These are phyloP conservation scores for Mrakia blollopis DNA, from an alignment of 768 basidiomycete genomes.

Conservation along the genomic window DNA sequence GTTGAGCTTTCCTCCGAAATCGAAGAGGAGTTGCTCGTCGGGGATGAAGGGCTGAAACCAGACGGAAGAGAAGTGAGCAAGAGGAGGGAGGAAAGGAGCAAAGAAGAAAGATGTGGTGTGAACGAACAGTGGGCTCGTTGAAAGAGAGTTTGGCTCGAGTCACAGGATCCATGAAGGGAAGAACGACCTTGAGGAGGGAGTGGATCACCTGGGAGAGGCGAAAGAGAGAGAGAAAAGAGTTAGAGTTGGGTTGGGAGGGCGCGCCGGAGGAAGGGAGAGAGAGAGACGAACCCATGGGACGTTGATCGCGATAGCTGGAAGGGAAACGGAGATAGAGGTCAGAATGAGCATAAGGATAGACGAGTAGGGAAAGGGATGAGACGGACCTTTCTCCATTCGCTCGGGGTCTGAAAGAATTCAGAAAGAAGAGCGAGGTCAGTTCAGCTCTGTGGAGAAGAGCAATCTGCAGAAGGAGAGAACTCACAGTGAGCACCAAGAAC, in stretches of 20 bases:
- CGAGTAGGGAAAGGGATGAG: neutral
- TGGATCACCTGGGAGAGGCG: neutral
- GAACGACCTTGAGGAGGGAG: constrained; percentile 30
- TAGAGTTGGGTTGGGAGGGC: neutral
- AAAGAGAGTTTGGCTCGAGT: constrained; percentile 29
- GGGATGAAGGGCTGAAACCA: constrained; percentile 2
- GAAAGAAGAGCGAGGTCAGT: neutral
- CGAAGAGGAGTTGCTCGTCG: constrained; percentile 10
- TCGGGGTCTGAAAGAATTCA: constrained; percentile 14
- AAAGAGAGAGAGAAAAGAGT: neutral
- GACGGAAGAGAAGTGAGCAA: neutral
- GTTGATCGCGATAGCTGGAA: constrained; percentile 27
- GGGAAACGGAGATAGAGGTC: neutral
- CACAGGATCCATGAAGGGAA: constrained; percentile 32
- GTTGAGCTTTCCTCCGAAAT: neutral
- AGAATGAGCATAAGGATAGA: neutral
- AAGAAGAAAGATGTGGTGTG: neutral
- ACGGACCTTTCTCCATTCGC: constrained; percentile 28
- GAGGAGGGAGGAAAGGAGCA: neutral
- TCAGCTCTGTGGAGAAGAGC: neutral
- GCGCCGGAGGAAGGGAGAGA: neutral
- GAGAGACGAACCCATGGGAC: constrained; percentile 23
- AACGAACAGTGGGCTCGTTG: constrained; percentile 30
- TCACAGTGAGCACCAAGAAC: constrained; percentile 26
- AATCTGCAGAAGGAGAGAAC: neutral